These are phyloP conservation scores for Camelina hispida DNA, from an alignment of 345 rosid species.

Conservation along the genomic window DNA sequence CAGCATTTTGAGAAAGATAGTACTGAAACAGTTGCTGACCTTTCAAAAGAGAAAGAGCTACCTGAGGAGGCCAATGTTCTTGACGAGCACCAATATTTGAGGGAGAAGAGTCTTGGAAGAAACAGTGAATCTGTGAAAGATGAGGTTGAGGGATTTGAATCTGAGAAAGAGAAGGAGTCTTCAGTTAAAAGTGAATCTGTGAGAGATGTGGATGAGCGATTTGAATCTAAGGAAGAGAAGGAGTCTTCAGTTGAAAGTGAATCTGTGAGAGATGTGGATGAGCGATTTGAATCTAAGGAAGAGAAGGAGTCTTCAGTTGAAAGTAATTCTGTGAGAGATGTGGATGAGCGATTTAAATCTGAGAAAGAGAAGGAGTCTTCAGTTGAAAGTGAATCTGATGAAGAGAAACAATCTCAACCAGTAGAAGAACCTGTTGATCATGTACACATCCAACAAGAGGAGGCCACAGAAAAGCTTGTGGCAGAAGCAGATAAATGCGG, in stretches of 20 bases:
- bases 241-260: slow-evolving; percentile 41
- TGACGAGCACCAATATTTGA: slow-evolving; percentile 38
- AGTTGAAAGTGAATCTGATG: slow-evolving; percentile 44
- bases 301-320: slow-evolving; percentile 40
- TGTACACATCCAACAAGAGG: slow-evolving; percentile 46
- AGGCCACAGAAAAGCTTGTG: slow-evolving; percentile 38
- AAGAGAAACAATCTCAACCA: slow-evolving; percentile 46
- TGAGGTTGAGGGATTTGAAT: slow-evolving; percentile 41
- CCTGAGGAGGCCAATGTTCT: slow-evolving; percentile 42
- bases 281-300: slow-evolving; percentile 39
- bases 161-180: slow-evolving; percentile 43
- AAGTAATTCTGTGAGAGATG: slow-evolving; percentile 49
- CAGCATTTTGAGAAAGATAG: slow-evolving; percentile 38
- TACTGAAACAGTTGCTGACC: slow-evolving; percentile 39
- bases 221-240: slow-evolving; percentile 44
- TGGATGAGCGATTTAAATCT: slow-evolving; percentile 36
- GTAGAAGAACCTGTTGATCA: slow-evolving; percentile 44
- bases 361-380: slow-evolving; percentile 42
- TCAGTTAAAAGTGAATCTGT: slow-evolving; percentile 42
- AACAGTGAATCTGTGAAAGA: slow-evolving; percentile 38
- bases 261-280: slow-evolving; percentile 45
- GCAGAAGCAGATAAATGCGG: slow-evolving; percentile 44
- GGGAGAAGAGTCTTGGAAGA: slow-evolving; percentile 36
- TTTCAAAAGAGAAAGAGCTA: slow-evolving; percentile 41
- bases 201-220: slow-evolving; percentile 45